Evolutionary conservation across 2,329 filamentous ascomycete genomes (phyloP).

Genomic region (Fusarium fracticaudum): DNA sequence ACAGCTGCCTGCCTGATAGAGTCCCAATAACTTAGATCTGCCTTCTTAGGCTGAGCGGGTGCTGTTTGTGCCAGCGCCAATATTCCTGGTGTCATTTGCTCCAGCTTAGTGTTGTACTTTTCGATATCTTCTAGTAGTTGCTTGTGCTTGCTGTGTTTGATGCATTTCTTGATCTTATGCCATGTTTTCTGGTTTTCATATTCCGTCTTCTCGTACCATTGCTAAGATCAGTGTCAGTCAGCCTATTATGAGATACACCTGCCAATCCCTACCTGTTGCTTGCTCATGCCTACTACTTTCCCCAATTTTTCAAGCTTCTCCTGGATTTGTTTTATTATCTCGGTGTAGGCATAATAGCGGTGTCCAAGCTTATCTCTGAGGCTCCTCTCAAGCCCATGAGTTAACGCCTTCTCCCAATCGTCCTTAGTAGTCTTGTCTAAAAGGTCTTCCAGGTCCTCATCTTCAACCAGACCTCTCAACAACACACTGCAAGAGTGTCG

Average conservation of each 20-base stretch:
- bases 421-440: not conserved
- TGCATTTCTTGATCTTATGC: not conserved
- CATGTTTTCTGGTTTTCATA: not conserved
- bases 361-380: not conserved
- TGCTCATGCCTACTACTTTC: not conserved
- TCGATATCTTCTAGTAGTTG: not conserved
- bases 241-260: fast-evolving
- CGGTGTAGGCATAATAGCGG: not conserved
- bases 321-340: not conserved
- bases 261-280: not conserved
- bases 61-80: not conserved
- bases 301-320: not conserved
- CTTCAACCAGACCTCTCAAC: not conserved
- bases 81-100: not conserved
- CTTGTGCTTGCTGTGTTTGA: not conserved
- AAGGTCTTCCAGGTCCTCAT: not conserved
- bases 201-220: not conserved
- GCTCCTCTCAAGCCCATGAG: not conserved
- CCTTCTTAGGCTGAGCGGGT: not conserved
- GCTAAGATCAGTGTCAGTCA: not conserved
- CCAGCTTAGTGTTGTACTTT: not conserved
- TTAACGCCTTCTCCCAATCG: not conserved
- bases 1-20: not conserved
- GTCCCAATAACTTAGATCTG: not conserved
- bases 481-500: not conserved